A percentile compares a stretch with the other conserved stretches of the same genome.
Conservation (phyloP, 768 basidiomycete genomes). For the Megacollybia marginata region DNA sequence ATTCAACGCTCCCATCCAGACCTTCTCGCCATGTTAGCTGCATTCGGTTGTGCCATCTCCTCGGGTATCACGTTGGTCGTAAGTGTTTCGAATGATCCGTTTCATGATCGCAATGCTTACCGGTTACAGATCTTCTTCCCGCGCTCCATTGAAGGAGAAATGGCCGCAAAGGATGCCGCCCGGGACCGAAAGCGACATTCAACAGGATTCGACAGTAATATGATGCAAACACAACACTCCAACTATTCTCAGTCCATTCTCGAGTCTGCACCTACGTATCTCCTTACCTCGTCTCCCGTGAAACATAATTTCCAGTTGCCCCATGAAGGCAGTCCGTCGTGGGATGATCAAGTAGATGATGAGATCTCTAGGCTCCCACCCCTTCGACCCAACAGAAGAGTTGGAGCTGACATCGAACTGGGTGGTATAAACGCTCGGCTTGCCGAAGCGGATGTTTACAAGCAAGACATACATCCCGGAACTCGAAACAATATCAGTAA, state of each 20-base stretch:
- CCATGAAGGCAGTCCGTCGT: conserved; percentile 9
- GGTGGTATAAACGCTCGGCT: conserved; percentile 20
- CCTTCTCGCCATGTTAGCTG: conserved; percentile 48
- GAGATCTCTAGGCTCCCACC: conserved; percentile 22
- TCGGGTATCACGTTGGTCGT: conserved; percentile 73
- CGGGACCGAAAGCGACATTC: conserved; percentile 29
- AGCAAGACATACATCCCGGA: conserved; percentile 32
- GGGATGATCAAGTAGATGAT: conserved; percentile 22
- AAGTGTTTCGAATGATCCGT: conserved; percentile 11
- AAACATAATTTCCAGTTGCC: conserved; percentile 17
- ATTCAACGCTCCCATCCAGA: conserved; percentile 35
- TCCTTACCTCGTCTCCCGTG: conserved; percentile 27
- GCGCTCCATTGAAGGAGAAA: conserved; percentile 64
- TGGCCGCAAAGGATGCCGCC: conserved; percentile 40
- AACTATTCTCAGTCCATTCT: neutral
- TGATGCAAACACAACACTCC: conserved; percentile 14
- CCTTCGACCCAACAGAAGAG: conserved; percentile 35
- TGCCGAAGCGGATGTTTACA: conserved; percentile 37
- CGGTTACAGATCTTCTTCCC: conserved; percentile 71
- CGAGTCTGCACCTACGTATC: conserved; percentile 13
- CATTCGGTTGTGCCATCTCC: conserved; percentile 56
- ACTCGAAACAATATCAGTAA: conserved; percentile 1
- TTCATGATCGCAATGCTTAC: neutral
- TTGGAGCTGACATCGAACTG: conserved; percentile 28
- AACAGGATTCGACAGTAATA: conserved; percentile 5